Conservation (phyloP, 2,329 filamentous ascomycete species). For the Niveomyces coronatus region DNA sequence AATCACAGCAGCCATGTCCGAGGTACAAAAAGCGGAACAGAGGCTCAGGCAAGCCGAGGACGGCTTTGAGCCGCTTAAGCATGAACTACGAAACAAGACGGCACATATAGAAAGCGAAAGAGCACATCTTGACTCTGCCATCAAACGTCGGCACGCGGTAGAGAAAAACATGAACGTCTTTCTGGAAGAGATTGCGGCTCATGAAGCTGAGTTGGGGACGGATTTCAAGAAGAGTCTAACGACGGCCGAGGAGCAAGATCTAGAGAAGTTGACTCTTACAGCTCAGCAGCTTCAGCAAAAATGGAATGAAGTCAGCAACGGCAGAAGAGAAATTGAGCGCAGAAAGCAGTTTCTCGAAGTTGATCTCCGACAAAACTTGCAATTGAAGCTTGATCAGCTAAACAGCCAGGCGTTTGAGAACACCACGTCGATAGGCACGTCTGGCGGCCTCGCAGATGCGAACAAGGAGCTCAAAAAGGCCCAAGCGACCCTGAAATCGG, state of each 20-base stretch:
- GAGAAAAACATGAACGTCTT: constrained; percentile 67
- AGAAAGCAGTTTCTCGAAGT: constrained; percentile 77
- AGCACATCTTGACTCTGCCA: constrained; percentile 62
- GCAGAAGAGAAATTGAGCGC: constrained; percentile 66
- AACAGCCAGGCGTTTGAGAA: constrained; percentile 65
- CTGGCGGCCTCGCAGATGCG: constrained; percentile 63
- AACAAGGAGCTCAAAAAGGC: constrained; percentile 74
- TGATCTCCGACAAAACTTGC: constrained; percentile 80
- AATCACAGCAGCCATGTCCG: constrained; percentile 76
- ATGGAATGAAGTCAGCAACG: constrained; percentile 63
- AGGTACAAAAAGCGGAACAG: constrained; percentile 74
- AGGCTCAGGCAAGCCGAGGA: constrained; percentile 67
- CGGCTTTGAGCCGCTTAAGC: constrained; percentile 69
- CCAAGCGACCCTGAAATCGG: constrained; percentile 53
- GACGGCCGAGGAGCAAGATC: constrained; percentile 67
- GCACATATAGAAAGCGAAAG: constrained; percentile 62
- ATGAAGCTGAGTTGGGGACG: constrained; percentile 70
- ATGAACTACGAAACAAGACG: constrained; percentile 68
- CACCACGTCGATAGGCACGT: constrained; percentile 40
- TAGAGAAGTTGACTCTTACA: constrained; percentile 58
- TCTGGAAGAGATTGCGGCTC: constrained; percentile 62
- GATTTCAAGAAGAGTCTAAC: constrained; percentile 90
- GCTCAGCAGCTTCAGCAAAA: constrained; percentile 68
- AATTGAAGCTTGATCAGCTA: constrained; percentile 78
- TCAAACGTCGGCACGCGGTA: constrained; percentile 53